Base-by-base conservation (phyloP, 305 asterid genomes). In the Rubia peregrina region DNA sequence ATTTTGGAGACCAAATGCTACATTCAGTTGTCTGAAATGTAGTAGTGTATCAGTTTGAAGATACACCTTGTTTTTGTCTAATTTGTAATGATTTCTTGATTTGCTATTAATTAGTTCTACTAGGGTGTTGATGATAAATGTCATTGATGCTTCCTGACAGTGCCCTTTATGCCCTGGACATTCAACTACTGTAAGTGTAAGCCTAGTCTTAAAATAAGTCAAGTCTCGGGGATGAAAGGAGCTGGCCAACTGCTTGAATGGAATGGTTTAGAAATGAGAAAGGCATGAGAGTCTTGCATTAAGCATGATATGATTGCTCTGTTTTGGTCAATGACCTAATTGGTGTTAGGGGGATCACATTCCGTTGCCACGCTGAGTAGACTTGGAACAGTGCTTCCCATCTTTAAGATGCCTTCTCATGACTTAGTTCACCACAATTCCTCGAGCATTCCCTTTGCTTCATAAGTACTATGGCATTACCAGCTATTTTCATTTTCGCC, bases 201-300 rank as follows among this genome's bases (percentile, higher is more conserved):
- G 30, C 14, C 17, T 8, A 30, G 30, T 49, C 19, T 67, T 9
- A 42, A 30, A 33, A 24, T 11, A 21, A 51, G 42, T 26, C 62
- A 19, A 26, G 55, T 24, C 42, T 62, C 22, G 11, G 38, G 7
- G 55, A 64, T 41, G 26, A n/a, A 53, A 65, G 41, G 42, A 24
- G 71, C 51, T 41, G 64, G 57, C 77, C 69, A 74, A 73, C 62
- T 73, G 76, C 86, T 79, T 82, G 86, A 74, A 64, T 68, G 40
- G 62, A 74, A 81, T 73, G 77, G 88, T 85, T 85, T 75, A 64
- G 66, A 76, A 85, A 84, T 76, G 75, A 80, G 76, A 78, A 78
- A 14, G 75, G 44, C 80, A 82, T 86, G 91, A 63, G 46, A 61
- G 56, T 51, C 61, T 73, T 21, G 30, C 66, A 57, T 12, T 40